phyloP scores from a whole-genome alignment of 805 yeast genomes.

The Candida boleticola region DNA sequence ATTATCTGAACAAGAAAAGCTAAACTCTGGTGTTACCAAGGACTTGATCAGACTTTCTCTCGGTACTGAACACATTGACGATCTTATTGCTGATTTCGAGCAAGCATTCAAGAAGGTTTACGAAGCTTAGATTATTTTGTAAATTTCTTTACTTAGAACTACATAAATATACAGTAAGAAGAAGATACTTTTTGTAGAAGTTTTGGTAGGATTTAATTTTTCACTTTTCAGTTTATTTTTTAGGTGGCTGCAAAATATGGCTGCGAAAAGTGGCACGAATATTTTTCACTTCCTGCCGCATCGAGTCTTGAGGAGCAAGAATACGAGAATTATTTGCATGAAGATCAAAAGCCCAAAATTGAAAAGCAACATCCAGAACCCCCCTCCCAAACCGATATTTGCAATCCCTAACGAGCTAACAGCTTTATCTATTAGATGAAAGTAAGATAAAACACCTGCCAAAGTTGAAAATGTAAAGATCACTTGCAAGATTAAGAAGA shows the following conservation, averaged over 20 bases:
- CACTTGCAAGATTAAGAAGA: no score
- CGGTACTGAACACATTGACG: slow-evolving; percentile 91
- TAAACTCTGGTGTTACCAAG: slow-evolving; percentile 81
- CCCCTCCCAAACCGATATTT: neutral
- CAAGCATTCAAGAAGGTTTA: slow-evolving; percentile 74
- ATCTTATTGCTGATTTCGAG: slow-evolving; percentile 84
- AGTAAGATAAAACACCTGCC: neutral
- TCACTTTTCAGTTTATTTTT: no score
- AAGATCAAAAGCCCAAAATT: neutral
- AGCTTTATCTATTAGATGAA: neutral
- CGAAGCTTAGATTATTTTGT: slow-evolving; percentile 11
- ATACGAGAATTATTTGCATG: neutral
- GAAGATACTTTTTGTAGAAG: no score
- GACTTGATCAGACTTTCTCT: slow-evolving; percentile 86
- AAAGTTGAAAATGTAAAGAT: neutral
- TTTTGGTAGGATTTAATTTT: no score
- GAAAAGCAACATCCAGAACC: neutral
- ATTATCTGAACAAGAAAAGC: slow-evolving; percentile 75
- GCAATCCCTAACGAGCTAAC: neutral
- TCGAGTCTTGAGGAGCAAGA: no score
- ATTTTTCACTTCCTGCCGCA: no score
- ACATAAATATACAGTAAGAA: no score
- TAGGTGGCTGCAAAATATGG: no score
- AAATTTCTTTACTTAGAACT: no score
- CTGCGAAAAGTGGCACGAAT: no score